Evolutionary conservation across 2,329 filamentous ascomycete species (phyloP), one percentile per base, ranked within the genome.

Genomic region (Aspergillus sp.): DNA sequence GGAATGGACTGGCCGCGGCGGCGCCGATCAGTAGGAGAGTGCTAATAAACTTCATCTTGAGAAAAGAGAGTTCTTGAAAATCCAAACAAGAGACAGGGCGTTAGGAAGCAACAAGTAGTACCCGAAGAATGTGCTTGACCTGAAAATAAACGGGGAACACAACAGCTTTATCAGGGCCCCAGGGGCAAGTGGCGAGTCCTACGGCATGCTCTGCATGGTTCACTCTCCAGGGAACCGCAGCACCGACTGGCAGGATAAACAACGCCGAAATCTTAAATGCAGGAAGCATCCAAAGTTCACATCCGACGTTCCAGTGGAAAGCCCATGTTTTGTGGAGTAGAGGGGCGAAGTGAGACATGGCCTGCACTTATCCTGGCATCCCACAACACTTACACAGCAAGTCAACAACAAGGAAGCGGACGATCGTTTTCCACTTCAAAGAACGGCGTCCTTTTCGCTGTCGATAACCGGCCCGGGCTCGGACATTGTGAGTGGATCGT

Each of bases 41-140:
- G 36, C 62, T 48, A 58, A 72, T 48, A 52, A 71, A 58, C 41
- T 69, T 69, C 69, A 72, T 71, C 53, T 51, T 65, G 59, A 20
- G 17, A n/a, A 50, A 36, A 26, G 42, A 42, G 22, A 24, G 32
- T 30, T 30, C n/a, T 53, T 18, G 24, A 13, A 57, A 34, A 43
- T 3, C 26, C 26, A 30, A 30, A 30, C 24, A 41, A 54, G 55
- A 49, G 48, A 42, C 12, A 52, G 22, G 36, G 43, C 22, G 52
- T 58, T 55, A 42, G 48, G 41, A 26, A 38, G 44, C n/a, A 20
- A 41, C 7, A 44, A 24, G 45, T 32, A 50, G 15, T 30, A 9
- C 26, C 45, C 55, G 53, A 54, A 54, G 50, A 57, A 51, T 50
- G 50, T 54, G 26, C 8, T 17, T 22, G n/a, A n/a, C n/a, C n/a